These are phyloP conservation scores for Stereum hirsutum DNA, from an alignment of 1,284 basidiomycete species.

Conservation along the genomic window DNA sequence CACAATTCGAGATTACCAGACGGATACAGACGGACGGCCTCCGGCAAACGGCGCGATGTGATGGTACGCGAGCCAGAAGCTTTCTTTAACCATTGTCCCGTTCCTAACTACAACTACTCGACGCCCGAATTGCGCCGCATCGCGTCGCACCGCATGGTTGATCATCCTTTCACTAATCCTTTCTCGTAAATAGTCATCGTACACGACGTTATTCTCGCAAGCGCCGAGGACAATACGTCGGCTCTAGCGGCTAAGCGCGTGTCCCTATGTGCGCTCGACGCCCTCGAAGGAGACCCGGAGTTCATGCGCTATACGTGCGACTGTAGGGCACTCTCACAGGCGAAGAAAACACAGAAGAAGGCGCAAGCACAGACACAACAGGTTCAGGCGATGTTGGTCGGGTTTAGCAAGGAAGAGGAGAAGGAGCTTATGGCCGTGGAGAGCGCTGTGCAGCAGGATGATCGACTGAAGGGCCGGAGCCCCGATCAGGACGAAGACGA, in stretches of 20 bases:
- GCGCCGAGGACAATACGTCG: slow-evolving; percentile 37
- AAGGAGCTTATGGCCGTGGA: slow-evolving; percentile 13
- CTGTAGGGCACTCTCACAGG: slow-evolving; percentile 35
- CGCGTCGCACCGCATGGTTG: background rate
- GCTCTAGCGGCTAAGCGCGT: slow-evolving; percentile 48
- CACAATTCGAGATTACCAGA: slow-evolving; percentile 47
- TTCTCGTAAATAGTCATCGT: slow-evolving; percentile 40
- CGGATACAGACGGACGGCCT: slow-evolving; percentile 23
- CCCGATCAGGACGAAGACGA: slow-evolving; percentile 6
- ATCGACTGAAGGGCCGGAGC: slow-evolving; percentile 4
- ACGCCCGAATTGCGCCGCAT: background rate
- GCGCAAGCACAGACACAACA: slow-evolving; percentile 26
- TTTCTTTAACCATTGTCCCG: slow-evolving; percentile 3
- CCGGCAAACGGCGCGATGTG: slow-evolving; percentile 29
- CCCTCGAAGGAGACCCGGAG: slow-evolving; percentile 49
- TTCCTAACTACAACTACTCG: slow-evolving; percentile 9
- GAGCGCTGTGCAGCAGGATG: slow-evolving; percentile 1
- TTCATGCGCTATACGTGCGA: slow-evolving; percentile 57
- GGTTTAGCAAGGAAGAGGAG: slow-evolving; percentile 21
- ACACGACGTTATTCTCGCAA: slow-evolving; percentile 56
- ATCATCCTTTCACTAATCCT: background rate
- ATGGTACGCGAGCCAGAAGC: slow-evolving; percentile 33
- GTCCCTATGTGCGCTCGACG: slow-evolving; percentile 53
- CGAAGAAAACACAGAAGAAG: slow-evolving; percentile 32
- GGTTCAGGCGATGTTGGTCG: slow-evolving; percentile 11